A percentile compares a stretch with the other conserved stretches of the same genome.
phyloP scores from a whole-genome alignment of 805 yeast species.

The Ogataea polymorpha region DNA sequence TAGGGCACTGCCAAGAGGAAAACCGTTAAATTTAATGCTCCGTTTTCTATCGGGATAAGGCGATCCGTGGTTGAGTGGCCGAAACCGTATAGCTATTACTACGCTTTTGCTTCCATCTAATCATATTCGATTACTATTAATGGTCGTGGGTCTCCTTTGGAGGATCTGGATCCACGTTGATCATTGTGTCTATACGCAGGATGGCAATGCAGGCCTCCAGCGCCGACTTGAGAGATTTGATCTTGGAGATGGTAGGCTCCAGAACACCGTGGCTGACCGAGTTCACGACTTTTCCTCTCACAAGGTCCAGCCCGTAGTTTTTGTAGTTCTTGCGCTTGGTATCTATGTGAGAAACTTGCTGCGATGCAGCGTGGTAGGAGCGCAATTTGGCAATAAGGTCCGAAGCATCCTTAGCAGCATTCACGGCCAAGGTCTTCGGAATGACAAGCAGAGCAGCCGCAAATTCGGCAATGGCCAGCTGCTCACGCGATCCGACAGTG shows the following conservation, averaged over 20 bases:
- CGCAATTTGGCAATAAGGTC: conserved; percentile 94
- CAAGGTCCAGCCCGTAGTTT: conserved; percentile 88
- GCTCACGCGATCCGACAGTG: conserved; percentile 96
- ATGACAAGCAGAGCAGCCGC: conserved; percentile 85
- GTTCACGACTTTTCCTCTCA: conserved; percentile 88
- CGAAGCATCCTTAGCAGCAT: conserved; percentile 96
- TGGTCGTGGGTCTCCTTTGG: conserved; percentile 90
- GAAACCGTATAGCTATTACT: neutral
- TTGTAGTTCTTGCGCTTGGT: conserved; percentile 78
- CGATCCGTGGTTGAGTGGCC: neutral
- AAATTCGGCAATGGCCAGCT: conserved; percentile 96
- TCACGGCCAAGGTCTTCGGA: conserved; percentile 95
- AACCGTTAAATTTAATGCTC: too few species aligned
- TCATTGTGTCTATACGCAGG: conserved; percentile 96
- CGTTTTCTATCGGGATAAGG: neutral
- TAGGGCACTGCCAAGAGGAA: too few species aligned
- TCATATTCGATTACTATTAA: conserved; percentile 23
- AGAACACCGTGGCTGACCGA: conserved; percentile 81
- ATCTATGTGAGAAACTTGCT: conserved; percentile 81
- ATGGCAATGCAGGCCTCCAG: conserved; percentile 98
- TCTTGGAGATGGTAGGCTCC: conserved; percentile 92
- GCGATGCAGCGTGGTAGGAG: conserved; percentile 94
- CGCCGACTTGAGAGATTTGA: conserved; percentile 91
- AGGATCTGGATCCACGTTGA: conserved; percentile 93
- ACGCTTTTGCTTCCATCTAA: neutral